phyloP scores from a whole-genome alignment of 129 eudicot species.

The Arctium lappa region DNA sequence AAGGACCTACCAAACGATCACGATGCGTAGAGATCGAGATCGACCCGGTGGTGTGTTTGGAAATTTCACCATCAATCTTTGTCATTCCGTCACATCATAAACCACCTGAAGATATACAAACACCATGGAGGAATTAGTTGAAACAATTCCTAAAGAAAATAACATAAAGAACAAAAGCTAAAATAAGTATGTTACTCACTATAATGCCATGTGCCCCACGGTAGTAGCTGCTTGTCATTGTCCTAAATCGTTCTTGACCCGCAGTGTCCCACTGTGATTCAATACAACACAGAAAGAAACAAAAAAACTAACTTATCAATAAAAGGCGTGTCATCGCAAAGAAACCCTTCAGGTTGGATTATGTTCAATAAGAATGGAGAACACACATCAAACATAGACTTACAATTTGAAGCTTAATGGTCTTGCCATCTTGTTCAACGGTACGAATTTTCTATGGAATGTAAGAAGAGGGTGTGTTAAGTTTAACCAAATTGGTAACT shows the following conservation, averaged over 20 bases:
- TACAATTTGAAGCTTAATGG: no score
- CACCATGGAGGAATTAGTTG: no score
- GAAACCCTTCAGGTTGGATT: neutral
- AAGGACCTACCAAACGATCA: no score
- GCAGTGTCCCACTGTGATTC: conserved; percentile 10
- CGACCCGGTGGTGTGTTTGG: no score
- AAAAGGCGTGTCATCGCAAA: neutral
- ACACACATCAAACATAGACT: neutral
- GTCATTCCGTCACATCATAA: no score
- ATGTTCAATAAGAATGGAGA: neutral
- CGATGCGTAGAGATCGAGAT: no score
- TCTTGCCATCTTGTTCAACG: conserved; percentile 86
- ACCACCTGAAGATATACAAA: no score
- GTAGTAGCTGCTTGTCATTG: conserved; percentile 89
- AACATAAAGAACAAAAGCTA: no score
- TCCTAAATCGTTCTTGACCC: conserved; percentile 92
- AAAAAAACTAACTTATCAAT: neutral
- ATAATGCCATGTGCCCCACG: conserved; percentile 94
- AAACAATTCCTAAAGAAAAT: no score
- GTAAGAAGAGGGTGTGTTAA: neutral
- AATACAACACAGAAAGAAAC: neutral
- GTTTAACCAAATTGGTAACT: neutral
- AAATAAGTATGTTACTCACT: conserved; percentile 37
- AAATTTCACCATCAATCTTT: no score
- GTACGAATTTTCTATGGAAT: conserved; percentile 70